These are phyloP conservation scores for Madurella mycetomatis DNA, from an alignment of 2,329 filamentous ascomycete genomes.

Conservation along the genomic window DNA sequence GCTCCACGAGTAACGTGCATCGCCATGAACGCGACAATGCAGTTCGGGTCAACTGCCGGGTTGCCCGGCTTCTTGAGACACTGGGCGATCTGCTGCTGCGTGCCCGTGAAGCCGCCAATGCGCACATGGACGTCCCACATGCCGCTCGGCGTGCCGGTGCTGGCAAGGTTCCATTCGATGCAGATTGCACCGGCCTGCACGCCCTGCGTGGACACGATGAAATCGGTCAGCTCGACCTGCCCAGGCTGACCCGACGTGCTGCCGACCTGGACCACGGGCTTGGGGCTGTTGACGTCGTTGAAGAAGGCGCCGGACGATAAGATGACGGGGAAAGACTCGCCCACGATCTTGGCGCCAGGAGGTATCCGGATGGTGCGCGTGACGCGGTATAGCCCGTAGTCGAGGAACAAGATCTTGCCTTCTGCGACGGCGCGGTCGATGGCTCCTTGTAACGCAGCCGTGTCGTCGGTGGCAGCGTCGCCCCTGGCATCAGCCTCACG, in stretches of 20 bases:
- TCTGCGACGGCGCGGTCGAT: slow-evolving; percentile 46
- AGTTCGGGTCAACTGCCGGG: slow-evolving; percentile 28
- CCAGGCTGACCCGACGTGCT: slow-evolving; percentile 55
- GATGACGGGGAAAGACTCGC: slow-evolving; percentile 51
- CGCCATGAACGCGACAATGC: slow-evolving; percentile 37
- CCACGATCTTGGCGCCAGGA: slow-evolving; percentile 47
- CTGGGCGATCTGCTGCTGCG: slow-evolving; percentile 59
- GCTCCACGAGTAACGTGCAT: slow-evolving; percentile 37
- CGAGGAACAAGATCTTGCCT: slow-evolving; percentile 52
- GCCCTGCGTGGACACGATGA: slow-evolving; percentile 66
- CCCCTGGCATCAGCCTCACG: slow-evolving; percentile 37
- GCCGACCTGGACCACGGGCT: slow-evolving; percentile 59
- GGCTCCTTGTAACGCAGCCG: slow-evolving; percentile 53
- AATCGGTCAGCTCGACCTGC: slow-evolving; percentile 64
- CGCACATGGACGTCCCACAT: slow-evolving; percentile 75
- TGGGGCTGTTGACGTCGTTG: slow-evolving; percentile 54
- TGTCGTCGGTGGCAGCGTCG: slow-evolving; percentile 56
- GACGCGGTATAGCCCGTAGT: slow-evolving; percentile 52
- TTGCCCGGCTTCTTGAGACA: slow-evolving; percentile 53
- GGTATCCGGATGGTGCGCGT: slow-evolving; percentile 45
- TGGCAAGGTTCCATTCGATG: slow-evolving; percentile 66
- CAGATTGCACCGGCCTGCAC: slow-evolving; percentile 62
- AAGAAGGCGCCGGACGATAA: slow-evolving; percentile 55
- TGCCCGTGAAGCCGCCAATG: slow-evolving; percentile 66
- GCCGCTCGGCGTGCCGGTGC: slow-evolving; percentile 39